Evolutionary conservation across 2,329 filamentous ascomycete genomes (phyloP).

Genomic region (Helotiales sp.): DNA sequence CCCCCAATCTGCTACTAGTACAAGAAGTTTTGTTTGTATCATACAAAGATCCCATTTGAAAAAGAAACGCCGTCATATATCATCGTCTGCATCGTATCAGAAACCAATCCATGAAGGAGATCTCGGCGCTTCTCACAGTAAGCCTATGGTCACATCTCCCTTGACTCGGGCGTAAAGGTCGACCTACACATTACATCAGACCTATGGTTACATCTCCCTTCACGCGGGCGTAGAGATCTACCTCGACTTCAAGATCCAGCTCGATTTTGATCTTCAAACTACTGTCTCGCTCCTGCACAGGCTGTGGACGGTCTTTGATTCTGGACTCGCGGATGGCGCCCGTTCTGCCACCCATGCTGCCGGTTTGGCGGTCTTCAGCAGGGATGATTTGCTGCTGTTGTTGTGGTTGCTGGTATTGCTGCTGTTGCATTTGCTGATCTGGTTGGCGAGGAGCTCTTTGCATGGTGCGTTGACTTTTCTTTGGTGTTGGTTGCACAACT

Average conservation of each 20-base stretch:
- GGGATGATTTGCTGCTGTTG: constrained; percentile 33
- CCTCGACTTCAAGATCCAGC: constrained; percentile 47
- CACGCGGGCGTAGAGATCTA: constrained; percentile 48
- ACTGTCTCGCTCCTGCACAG: constrained; percentile 45
- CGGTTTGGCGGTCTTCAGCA: constrained; percentile 33
- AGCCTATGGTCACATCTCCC: constrained; percentile 46
- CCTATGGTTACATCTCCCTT: constrained; percentile 47
- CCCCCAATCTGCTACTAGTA: not conserved
- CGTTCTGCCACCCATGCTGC: constrained; percentile 39
- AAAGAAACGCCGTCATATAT: constrained; percentile 10
- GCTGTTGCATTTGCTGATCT: constrained; percentile 39
- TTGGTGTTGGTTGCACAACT: constrained; percentile 20
- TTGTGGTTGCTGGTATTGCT: constrained; percentile 41
- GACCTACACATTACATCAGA: constrained; percentile 41
- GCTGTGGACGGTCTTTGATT: constrained; percentile 46
- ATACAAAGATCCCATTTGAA: constrained; percentile 12
- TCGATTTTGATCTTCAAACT: constrained; percentile 50
- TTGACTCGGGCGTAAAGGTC: constrained; percentile 43
- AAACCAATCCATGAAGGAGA: constrained; percentile 4
- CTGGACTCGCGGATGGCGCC: constrained; percentile 44
- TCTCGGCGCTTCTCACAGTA: constrained; percentile 41
- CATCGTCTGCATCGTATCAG: constrained; percentile 16
- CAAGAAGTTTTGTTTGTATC: constrained; percentile 3
- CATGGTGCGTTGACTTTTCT: constrained; percentile 38
- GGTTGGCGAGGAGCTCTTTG: constrained; percentile 49